These are phyloP conservation scores for Lecanicillium sp. DNA, from an alignment of 2,329 filamentous ascomycete species.

Conservation along the genomic window DNA sequence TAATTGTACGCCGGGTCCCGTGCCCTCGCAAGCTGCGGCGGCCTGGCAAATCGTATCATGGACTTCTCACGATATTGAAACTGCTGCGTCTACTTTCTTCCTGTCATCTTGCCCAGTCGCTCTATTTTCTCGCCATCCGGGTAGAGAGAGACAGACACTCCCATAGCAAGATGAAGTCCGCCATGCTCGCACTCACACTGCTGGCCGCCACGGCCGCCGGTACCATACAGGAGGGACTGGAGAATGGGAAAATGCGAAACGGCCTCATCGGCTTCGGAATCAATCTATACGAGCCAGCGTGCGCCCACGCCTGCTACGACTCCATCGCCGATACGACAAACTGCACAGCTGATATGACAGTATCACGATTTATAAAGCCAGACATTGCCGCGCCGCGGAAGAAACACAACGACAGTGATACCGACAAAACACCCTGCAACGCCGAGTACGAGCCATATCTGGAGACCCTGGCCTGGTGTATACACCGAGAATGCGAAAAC, in stretches of 20 bases:
- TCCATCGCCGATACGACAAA: slow-evolving; percentile 12
- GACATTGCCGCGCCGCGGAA: not conserved
- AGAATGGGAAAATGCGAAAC: slow-evolving; percentile 3
- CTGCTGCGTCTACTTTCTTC: not conserved
- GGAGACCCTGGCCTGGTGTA: slow-evolving; percentile 19
- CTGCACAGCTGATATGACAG: slow-evolving; percentile 5
- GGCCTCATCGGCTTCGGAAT: slow-evolving; percentile 24
- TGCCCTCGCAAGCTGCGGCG: not conserved
- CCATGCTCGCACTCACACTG: not conserved
- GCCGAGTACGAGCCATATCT: slow-evolving; percentile 18
- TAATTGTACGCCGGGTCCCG: slow-evolving; percentile 1
- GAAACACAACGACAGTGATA: slow-evolving; percentile 3
- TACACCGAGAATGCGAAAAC: slow-evolving; percentile 15
- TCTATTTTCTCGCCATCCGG: not conserved
- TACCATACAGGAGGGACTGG: not conserved
- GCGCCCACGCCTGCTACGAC: slow-evolving; percentile 53
- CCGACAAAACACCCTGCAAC: slow-evolving; percentile 15
- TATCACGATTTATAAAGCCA: slow-evolving; percentile 8
- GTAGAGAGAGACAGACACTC: not conserved
- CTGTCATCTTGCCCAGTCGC: not conserved
- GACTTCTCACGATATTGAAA: not conserved
- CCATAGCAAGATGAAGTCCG: not conserved
- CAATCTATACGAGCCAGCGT: slow-evolving; percentile 60
- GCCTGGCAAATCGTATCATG: not conserved
- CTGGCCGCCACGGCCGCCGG: not conserved